phyloP scores from a whole-genome alignment of 352 stramenopile genomes.

The Pythium brassicae region DNA sequence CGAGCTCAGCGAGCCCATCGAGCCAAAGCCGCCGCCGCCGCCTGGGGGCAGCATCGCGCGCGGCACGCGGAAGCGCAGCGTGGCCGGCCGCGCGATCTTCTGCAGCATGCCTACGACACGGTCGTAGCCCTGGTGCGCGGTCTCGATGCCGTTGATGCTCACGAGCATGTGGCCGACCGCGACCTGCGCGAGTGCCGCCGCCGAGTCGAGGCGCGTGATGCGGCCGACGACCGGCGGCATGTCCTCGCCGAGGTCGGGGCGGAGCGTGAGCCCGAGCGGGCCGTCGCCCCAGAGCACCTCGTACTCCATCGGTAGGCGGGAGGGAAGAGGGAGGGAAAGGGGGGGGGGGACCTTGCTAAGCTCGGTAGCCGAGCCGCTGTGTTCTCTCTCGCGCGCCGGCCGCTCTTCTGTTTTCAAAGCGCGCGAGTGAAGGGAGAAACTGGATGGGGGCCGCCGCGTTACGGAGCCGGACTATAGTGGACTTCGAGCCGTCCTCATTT shows the following conservation, averaged over 20 bases:
- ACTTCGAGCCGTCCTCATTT: no score
- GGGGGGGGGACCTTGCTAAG: neutral
- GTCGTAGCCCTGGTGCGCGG: constrained; percentile 82
- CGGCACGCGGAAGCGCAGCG: constrained; percentile 78
- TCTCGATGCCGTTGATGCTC: constrained; percentile 86
- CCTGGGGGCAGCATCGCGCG: constrained; percentile 28
- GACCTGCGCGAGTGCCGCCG: constrained; percentile 73
- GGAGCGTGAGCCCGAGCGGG: constrained; percentile 74
- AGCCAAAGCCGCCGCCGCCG: neutral
- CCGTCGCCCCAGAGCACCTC: constrained; percentile 84
- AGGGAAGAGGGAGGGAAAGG: neutral
- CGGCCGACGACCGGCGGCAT: constrained; percentile 85
- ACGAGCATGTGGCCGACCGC: constrained; percentile 86
- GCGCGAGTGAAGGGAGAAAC: neutral
- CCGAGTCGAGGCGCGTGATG: constrained; percentile 84
- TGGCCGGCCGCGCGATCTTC: constrained; percentile 75
- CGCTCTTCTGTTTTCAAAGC: neutral
- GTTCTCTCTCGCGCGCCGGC: neutral
- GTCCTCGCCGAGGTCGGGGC: constrained; percentile 78
- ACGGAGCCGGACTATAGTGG: no score
- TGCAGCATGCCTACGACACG: constrained; percentile 79
- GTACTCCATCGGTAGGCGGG: constrained; percentile 63
- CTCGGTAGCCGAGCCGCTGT: no score
- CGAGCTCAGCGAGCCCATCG: constrained; percentile 2
- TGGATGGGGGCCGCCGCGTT: no score